Base-by-base conservation (phyloP, 2,329 filamentous ascomycete species). In the Metarhizium sp. region DNA sequence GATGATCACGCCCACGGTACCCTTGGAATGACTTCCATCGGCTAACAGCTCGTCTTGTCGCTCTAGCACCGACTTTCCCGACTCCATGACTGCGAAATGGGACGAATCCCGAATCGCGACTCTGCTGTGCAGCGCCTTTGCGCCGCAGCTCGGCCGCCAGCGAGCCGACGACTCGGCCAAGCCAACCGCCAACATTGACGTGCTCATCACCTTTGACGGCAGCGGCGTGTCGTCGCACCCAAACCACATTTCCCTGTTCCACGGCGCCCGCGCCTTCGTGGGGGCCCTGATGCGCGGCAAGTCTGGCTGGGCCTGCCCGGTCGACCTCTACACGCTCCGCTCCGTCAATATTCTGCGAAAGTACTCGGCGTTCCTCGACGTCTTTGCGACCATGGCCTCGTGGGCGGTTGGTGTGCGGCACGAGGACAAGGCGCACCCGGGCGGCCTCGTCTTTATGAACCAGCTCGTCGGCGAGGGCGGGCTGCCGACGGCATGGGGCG, bases 231-330 rank as follows among this genome's bases (percentile, higher is more conserved):
- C 90, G 57, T 82, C 82, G 47, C 94, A 99, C 71, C 90, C 91
- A 25, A 99, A 99, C 75, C 94, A 99, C 74, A 87, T 88, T 59
- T 91, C 91, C 6, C 81, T 97, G 8, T 91, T 91, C 73, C 80
- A 88, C 69, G 94, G 92, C 56, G 89, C 90, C 6, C 80, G 82
- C 49, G 71, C 80, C 51, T 97, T 96, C 69, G 69, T 95, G 54
- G 74, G 78, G 52, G 71, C 76, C 7, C 78, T 96, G 52, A 82
- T 86, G 70, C 78, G 79, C 51, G 79, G 80, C 55, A 78, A 82
- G 61, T 69, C 80, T 4, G 87, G 84, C 1, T 88, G 82, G 78
- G 73, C 82, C 1, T 83, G 80, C 62, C 90, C 91, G 3, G 84
- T 96, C 32, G 86, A 88, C 60, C 73, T 99, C 38, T 99, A 97